Evolutionary conservation across 1,284 basidiomycete genomes (phyloP).

Genomic region (Ganoderma meredithae): DNA sequence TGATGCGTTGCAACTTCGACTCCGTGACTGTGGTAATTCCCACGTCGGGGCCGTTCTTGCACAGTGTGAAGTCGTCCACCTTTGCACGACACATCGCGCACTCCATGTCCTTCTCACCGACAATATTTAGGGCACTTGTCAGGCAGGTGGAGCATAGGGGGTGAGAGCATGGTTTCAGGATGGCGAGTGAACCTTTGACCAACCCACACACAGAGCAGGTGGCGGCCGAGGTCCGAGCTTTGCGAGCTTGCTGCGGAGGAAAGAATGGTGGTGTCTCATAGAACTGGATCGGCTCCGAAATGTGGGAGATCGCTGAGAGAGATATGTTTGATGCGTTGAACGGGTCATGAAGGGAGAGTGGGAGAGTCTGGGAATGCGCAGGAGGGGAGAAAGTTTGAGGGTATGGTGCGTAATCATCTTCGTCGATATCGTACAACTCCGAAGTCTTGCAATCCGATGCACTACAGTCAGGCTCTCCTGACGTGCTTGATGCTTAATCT

Average conservation of each 20-base stretch:
- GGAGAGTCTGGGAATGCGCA: constrained; percentile 41
- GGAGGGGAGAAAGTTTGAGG: constrained; percentile 51
- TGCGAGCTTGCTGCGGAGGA: constrained; percentile 18
- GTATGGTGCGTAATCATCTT: constrained; percentile 66
- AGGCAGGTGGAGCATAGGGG: constrained; percentile 79
- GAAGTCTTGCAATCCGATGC: constrained; percentile 47
- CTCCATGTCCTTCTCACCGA: constrained; percentile 85
- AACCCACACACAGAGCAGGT: constrained; percentile 61
- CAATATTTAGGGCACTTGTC: constrained; percentile 83
- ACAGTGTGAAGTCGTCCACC: constrained; percentile 72
- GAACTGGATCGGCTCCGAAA: constrained; percentile 37
- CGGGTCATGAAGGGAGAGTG: constrained; percentile 44
- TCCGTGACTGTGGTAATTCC: constrained; percentile 1
- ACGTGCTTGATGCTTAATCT: background rate
- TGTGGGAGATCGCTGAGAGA: constrained; percentile 37
- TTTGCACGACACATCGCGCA: constrained; percentile 77
- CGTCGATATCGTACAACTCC: constrained; percentile 77
- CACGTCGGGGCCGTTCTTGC: constrained; percentile 31
- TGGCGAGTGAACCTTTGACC: constrained; percentile 58
- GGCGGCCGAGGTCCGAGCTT: constrained; percentile 18
- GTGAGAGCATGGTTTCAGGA: constrained; percentile 76
- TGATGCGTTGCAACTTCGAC: constrained; percentile 24
- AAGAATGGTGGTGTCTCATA: constrained; percentile 36
- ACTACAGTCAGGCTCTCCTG: background rate
- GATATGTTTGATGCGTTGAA: constrained; percentile 42